Evolutionary conservation across 1,139 yeast species (phyloP).

Genomic region (Pneumocystis sp.): DNA sequence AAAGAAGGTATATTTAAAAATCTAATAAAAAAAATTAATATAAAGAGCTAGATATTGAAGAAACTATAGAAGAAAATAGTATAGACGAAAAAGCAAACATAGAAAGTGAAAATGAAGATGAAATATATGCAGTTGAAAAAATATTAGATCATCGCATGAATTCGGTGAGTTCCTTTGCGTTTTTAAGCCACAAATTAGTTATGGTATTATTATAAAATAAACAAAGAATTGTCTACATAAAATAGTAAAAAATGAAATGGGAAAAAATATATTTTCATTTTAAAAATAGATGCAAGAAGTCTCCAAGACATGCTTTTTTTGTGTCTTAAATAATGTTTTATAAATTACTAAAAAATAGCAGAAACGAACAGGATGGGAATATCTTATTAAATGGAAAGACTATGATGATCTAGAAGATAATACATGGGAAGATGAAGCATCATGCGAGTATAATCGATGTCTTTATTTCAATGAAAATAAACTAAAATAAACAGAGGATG

Average conservation of each 20-base stretch:
- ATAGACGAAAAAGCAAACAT: not conserved
- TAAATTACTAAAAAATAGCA: not conserved
- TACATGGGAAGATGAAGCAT: not conserved
- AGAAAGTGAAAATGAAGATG: slow-evolving; percentile 1
- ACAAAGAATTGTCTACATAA: too few species aligned
- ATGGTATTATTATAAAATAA: not conserved
- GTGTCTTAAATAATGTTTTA: not conserved
- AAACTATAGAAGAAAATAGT: not conserved
- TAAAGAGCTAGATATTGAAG: not conserved
- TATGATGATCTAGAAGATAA: not conserved
- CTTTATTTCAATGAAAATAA: not conserved
- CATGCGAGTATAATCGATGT: not conserved
- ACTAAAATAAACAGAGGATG: not conserved
- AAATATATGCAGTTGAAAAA: not conserved
- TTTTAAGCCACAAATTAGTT: not conserved
- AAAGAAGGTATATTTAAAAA: not conserved
- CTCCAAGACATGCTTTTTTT: not conserved
- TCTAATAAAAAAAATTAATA: not conserved
- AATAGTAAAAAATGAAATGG: not conserved
- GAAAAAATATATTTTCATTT: not conserved
- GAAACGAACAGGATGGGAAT: slow-evolving; percentile 1
- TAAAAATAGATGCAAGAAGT: not conserved
- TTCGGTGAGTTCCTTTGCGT: not conserved
- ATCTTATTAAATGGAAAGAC: slow-evolving; percentile 1
- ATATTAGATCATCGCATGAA: not conserved